phyloP scores from a whole-genome alignment of 75 land plant genomes.

The Pseudotsuga menziesii region DNA sequence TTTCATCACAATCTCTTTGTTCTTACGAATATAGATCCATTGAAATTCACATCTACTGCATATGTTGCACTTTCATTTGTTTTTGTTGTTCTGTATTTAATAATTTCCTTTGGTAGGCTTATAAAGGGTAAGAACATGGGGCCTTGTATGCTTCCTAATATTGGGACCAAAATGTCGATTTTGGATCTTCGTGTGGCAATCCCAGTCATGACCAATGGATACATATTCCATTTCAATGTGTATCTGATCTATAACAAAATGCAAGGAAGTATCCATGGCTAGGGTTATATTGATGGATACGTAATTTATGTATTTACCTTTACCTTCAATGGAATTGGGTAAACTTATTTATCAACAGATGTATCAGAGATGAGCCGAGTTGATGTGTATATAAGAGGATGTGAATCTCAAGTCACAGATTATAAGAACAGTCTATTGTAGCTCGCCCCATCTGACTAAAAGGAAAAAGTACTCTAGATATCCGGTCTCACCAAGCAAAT shows the following conservation, averaged over 20 bases:
- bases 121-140: slow-evolving; percentile 45
- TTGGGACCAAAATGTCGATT: slow-evolving; percentile 57
- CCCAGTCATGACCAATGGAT: slow-evolving; percentile 97
- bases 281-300: no score
- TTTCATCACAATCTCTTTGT: slow-evolving; percentile 44
- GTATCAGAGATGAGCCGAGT: no score
- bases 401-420: no score
- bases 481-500: no score
- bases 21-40: slow-evolving; percentile 74
- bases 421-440: no score
- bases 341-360: no score
- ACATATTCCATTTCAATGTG: slow-evolving; percentile 89
- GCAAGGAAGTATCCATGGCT: slow-evolving; percentile 41
- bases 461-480: no score
- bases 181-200: slow-evolving; percentile 88
- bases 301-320: no score
- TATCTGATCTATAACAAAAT: slow-evolving; percentile 92
- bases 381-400: no score
- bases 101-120: slow-evolving; percentile 62
- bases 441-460: no score
- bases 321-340: no score
- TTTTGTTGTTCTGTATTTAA: slow-evolving; percentile 67
- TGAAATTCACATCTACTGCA: slow-evolving; percentile 82
- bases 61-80: slow-evolving; percentile 84
- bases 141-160: slow-evolving; percentile 74